Conservation (phyloP, 73 alveolate species). For the Paramecium sexaurelia region DNA sequence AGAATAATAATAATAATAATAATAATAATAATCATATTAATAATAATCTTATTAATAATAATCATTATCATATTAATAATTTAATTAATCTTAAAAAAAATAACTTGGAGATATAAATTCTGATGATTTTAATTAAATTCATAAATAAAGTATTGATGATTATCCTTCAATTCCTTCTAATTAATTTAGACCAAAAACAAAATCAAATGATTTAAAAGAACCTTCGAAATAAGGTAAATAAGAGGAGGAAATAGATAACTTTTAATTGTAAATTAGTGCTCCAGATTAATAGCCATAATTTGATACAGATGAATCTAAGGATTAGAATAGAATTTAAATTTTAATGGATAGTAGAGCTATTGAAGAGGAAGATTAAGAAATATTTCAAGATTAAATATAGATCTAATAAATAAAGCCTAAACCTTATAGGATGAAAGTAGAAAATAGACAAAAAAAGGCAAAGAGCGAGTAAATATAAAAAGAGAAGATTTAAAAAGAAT, state of each 20-base stretch:
- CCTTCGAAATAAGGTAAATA: not conserved
- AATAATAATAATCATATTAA: not conserved
- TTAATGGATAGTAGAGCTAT: not conserved
- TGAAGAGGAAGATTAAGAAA: not conserved
- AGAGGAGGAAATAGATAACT: not conserved
- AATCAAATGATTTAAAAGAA: not conserved
- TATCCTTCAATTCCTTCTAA: not conserved
- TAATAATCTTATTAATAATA: no score
- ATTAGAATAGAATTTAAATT: not conserved
- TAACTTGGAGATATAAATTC: not conserved
- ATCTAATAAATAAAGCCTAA: conserved; percentile 16
- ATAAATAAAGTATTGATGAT: not conserved
- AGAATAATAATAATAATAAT: not conserved
- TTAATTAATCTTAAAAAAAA: not conserved
- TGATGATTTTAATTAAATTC: not conserved
- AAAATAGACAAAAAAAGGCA: not conserved
- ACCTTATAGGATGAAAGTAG: not conserved
- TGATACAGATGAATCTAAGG: not conserved
- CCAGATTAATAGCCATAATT: conserved; percentile 2
- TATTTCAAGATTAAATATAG: not conserved
- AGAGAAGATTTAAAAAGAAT: not conserved
- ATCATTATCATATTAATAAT: not conserved
- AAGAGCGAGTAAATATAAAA: not conserved
- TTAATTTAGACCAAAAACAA: not conserved
- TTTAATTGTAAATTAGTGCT: not conserved